Evolutionary conservation across 805 yeast species (phyloP), one percentile per base, ranked within the genome.

Genomic region (Limtongia smithiae): DNA sequence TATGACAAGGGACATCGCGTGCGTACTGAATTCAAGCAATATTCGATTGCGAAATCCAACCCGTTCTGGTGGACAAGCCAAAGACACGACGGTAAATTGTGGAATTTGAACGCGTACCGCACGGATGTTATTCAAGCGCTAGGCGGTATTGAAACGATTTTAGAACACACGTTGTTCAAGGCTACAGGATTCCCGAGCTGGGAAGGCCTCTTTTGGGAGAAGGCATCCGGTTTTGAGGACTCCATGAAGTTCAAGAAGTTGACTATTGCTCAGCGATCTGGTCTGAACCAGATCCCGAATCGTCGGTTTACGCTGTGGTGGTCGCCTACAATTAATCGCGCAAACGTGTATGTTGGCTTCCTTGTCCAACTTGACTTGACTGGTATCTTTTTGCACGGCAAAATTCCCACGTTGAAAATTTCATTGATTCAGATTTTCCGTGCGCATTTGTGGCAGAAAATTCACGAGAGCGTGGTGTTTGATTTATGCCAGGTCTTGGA

Each of bases 141-240:
- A 3, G 99, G 99, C 40, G 99, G 99, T 43, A 85, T 93, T 50
- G 97, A 91, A 62, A 88, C 97, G 0, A 93, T 93, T 63, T 68
- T 93, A 52, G 97, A 91, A 62, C 99, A 93, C 61, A 89, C 97
- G 0, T 68, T 93, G 39, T 93, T 93, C 72, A 88, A 85, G 64
- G 99, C 95, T 11, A 93, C 99, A 1, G 99, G 98, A 0, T 93
- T 93, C 63, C 95, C 85, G 59, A 85, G 94, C 7, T 93, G 98
- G 98, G 99, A 93, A 70, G 97, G 98, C 3, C 71, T 93, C 22
- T 93, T 93, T 68, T 93, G 99, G 99, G 98, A 93, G 64, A 90
- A 90, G 65, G 95, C 95, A 0, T 82, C 95, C 24, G 98, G 98
- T 0, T 93, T 90, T 65, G 99, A 93, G 67, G 98, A 93, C 62